Evolutionary conservation across 352 stramenopile genomes (phyloP).

Genomic region (Pythium sp.): DNA sequence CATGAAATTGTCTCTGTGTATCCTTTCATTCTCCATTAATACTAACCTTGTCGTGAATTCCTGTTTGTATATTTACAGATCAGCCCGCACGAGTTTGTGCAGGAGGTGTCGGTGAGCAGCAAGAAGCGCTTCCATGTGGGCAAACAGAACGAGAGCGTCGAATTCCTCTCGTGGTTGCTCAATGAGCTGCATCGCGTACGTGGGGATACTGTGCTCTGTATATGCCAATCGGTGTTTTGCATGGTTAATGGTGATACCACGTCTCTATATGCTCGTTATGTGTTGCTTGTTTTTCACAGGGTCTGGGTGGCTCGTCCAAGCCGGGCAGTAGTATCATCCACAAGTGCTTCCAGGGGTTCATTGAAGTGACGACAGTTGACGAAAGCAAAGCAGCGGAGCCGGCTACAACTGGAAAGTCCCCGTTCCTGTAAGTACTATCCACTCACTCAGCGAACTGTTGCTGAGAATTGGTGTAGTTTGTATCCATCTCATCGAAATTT

Average conservation of each 20-base stretch:
- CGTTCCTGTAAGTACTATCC: constrained; percentile 58
- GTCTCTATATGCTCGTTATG: background rate
- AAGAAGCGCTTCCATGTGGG: constrained; percentile 97
- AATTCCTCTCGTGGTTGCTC: constrained; percentile 97
- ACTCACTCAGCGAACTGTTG: background rate
- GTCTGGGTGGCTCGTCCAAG: constrained; percentile 82
- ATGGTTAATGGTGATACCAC: background rate
- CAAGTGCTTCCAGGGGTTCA: constrained; percentile 94
- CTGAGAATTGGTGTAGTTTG: background rate
- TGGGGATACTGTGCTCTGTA: background rate
- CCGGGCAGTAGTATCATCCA: constrained; percentile 92
- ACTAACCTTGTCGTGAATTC: background rate
- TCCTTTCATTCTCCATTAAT: background rate
- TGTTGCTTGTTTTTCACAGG: constrained; percentile 25
- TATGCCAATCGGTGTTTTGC: background rate
- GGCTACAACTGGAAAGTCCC: constrained; percentile 44
- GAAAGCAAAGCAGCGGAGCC: constrained; percentile 38
- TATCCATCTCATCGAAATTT: constrained; percentile 8
- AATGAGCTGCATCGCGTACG: constrained; percentile 91
- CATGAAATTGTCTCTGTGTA: background rate
- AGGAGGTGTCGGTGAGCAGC: constrained; percentile 93
- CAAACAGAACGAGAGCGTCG: constrained; percentile 91
- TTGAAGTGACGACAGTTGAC: constrained; percentile 90
- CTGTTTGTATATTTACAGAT: constrained; percentile 41
- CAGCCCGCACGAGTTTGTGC: constrained; percentile 96